Conservation (phyloP, 2,329 filamentous ascomycete genomes). For the Colletotrichum endophyticum region DNA sequence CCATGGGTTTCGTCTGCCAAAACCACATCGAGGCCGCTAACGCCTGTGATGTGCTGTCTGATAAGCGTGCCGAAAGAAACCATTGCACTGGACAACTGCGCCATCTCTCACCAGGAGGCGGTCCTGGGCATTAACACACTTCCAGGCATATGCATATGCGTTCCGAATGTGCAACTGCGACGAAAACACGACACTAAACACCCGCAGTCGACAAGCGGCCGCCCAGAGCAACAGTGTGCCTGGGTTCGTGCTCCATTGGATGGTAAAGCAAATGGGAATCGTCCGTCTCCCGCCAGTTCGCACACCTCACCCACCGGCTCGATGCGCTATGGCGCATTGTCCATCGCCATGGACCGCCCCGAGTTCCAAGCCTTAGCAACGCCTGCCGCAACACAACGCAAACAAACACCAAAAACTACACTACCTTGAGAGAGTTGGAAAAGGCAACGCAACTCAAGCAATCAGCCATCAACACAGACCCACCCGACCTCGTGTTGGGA, state of each 20-base stretch:
- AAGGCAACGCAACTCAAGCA: not conserved
- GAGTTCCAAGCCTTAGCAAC: not conserved
- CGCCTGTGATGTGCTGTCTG: not conserved
- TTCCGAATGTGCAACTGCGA: conserved; percentile 4
- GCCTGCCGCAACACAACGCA: not conserved
- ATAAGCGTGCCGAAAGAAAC: not conserved
- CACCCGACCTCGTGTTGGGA: conserved; percentile 7
- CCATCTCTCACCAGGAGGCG: not conserved
- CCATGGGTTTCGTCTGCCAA: not conserved
- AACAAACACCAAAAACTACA: not conserved
- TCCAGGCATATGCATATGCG: conserved; percentile 5
- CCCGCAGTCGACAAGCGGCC: conserved; percentile 8
- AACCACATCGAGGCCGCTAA: not conserved
- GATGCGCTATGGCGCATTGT: not conserved
- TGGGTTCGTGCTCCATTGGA: conserved; percentile 11
- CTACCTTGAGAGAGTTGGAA: not conserved
- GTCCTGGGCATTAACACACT: not conserved
- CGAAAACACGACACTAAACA: not conserved
- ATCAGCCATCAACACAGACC: not conserved
- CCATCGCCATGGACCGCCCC: not conserved
- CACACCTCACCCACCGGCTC: not conserved
- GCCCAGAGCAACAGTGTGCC: not conserved
- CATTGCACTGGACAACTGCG: not conserved
- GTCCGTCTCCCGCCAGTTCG: conserved; percentile 8
- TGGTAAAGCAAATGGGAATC: conserved; percentile 13